These are phyloP conservation scores for Podila epigama DNA, from an alignment of 192 early-diverging fungal species.

Conservation along the genomic window DNA sequence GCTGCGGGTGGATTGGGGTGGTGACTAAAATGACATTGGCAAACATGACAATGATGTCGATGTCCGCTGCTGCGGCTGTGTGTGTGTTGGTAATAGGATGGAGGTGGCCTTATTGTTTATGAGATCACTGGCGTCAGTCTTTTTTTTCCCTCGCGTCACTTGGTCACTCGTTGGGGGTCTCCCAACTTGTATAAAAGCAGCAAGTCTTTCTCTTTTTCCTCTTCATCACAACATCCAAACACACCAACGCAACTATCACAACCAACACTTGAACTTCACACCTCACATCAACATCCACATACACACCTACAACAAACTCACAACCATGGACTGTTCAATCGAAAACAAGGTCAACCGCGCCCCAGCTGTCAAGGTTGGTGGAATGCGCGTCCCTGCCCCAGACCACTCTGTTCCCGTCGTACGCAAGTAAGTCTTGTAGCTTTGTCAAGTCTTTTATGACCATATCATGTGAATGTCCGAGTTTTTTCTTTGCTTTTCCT, in stretches of 20 bases:
- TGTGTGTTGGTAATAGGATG: too few relatives aligned
- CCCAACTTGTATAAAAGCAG: too few relatives aligned
- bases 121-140: too few relatives aligned
- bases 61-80: too few relatives aligned
- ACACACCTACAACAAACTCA: neutral
- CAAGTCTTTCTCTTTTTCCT: neutral
- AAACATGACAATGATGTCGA: too few relatives aligned
- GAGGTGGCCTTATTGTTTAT: too few relatives aligned
- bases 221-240: neutral
- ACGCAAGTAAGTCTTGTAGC: constrained; percentile 30
- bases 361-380: constrained; percentile 39
- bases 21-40: too few relatives aligned
- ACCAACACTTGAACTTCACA: neutral
- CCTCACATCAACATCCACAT: neutral
- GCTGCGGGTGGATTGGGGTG: too few relatives aligned
- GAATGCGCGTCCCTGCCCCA: constrained; percentile 31
- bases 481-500: neutral
- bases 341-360: constrained; percentile 26
- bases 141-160: too few relatives aligned
- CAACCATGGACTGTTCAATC: constrained; percentile 30
- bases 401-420: constrained; percentile 45
- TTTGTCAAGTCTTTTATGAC: neutral
- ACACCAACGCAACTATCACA: neutral
- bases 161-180: too few relatives aligned
- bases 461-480: neutral